A percentile compares a stretch with the other conserved stretches of the same genome.
Conservation (phyloP, 306 rosid species). For the Adenanthera pavonina region DNA sequence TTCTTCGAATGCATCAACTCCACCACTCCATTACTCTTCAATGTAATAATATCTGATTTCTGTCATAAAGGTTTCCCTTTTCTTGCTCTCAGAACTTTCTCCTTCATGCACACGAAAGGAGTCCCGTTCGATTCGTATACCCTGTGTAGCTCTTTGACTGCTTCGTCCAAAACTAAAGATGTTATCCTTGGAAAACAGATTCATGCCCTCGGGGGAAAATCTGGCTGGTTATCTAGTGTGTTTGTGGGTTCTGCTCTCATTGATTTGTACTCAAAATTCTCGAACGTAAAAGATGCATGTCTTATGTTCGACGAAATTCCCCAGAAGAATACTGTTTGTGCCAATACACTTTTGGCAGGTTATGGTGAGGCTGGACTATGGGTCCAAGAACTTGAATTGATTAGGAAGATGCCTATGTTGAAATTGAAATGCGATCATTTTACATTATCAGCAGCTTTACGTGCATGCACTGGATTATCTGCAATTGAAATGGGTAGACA, state of each 20-base stretch:
- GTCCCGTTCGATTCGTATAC: constrained; percentile 70
- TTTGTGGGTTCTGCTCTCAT: constrained; percentile 81
- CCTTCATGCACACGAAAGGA: constrained; percentile 66
- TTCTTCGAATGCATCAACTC: constrained; percentile 66
- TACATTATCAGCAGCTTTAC: constrained; percentile 69
- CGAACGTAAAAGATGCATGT: constrained; percentile 52
- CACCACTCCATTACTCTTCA: constrained; percentile 55
- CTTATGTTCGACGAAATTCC: constrained; percentile 83
- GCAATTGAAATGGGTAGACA: constrained; percentile 69
- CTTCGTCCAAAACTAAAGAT: constrained; percentile 53
- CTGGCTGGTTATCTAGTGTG: constrained; percentile 73
- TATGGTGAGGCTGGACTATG: constrained; percentile 68
- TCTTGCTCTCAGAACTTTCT: constrained; percentile 55
- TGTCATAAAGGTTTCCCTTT: constrained; percentile 52
- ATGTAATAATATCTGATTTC: constrained; percentile 54
- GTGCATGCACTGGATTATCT: constrained; percentile 70
- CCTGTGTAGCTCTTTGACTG: constrained; percentile 66
- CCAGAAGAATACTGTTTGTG: constrained; percentile 64
- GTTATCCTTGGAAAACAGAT: constrained; percentile 54
- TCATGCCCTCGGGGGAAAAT: constrained; percentile 59
- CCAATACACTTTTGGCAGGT: constrained; percentile 72
- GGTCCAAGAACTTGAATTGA: constrained; percentile 58
- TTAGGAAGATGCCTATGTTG: constrained; percentile 62
- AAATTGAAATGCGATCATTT: constrained; percentile 66
- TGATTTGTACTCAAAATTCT: constrained; percentile 58